A percentile compares a stretch with the other conserved stretches of the same genome.
These are phyloP conservation scores for Albophoma yamanashiensis DNA, from an alignment of 2,329 filamentous ascomycete species.

Conservation along the genomic window DNA sequence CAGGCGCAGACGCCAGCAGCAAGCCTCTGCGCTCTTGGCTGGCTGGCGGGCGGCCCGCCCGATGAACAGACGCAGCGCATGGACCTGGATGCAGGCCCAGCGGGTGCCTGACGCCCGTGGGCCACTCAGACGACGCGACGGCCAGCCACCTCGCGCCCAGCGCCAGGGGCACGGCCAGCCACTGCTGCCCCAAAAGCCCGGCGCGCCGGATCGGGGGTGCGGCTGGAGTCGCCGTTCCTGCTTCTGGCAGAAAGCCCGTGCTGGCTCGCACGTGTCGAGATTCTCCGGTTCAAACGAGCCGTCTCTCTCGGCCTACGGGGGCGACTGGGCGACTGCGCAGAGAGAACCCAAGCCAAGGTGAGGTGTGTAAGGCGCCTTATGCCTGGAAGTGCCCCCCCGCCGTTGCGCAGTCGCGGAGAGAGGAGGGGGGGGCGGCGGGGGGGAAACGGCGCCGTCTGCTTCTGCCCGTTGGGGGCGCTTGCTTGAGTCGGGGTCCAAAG, in stretches of 20 bases:
- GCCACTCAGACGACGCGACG: not conserved
- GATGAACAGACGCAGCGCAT: not conserved
- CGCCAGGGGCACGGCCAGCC: not conserved
- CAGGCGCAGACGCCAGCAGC: no score
- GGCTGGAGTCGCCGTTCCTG: not conserved
- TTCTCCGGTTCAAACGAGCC: not conserved
- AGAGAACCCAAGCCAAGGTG: no score
- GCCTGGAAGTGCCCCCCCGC: no score
- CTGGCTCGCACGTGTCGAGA: not conserved
- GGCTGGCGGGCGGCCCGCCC: not conserved
- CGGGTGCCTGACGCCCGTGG: not conserved
- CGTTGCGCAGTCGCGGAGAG: no score
- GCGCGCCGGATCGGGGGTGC: not conserved
- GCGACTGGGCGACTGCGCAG: no score
- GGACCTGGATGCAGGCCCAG: not conserved
- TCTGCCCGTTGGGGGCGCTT: not conserved
- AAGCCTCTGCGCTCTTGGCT: no score
- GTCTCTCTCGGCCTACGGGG: not conserved
- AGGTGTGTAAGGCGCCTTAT: no score
- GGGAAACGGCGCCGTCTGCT: no score
- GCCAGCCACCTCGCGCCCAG: not conserved
- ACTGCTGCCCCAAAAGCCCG: not conserved
- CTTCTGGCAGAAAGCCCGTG: not conserved
- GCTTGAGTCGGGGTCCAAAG: not conserved
- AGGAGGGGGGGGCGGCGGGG: no score